These are phyloP conservation scores for Dendrobium officinale DNA, from an alignment of 106 monocot species.

Conservation along the genomic window DNA sequence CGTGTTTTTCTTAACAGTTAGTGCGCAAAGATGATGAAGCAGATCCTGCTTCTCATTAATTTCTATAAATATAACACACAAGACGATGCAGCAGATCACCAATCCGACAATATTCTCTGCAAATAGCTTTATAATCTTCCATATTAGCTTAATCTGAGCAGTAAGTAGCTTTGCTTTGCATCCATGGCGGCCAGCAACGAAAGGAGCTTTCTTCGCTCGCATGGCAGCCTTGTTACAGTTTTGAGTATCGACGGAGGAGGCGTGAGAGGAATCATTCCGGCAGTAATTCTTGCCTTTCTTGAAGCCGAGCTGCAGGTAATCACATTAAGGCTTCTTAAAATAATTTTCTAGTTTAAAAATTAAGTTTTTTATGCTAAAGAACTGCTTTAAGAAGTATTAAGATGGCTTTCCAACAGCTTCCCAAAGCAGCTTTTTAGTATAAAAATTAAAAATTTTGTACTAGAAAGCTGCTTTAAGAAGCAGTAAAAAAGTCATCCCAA, in stretches of 20 bases:
- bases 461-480: too few species aligned
- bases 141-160: background rate
- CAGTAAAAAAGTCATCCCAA: too few species aligned
- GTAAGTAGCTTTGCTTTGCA: background rate
- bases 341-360: too few species aligned
- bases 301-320: slow-evolving; percentile 49
- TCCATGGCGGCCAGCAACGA: background rate
- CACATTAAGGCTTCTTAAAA: too few species aligned
- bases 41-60: too few species aligned
- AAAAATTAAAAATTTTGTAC: too few species aligned
- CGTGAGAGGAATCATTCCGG: slow-evolving; percentile 50
- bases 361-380: too few species aligned
- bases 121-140: background rate
- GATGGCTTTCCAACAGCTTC: too few species aligned
- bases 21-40: too few species aligned
- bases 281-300: slow-evolving; percentile 30
- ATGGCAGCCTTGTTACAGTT: slow-evolving; percentile 32
- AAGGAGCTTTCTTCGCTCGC: slow-evolving; percentile 3
- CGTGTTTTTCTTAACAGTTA: too few species aligned
- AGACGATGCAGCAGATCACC: background rate
- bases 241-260: slow-evolving; percentile 56
- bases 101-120: background rate
- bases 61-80: background rate
- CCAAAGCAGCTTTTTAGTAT: too few species aligned
- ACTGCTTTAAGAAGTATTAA: too few species aligned